Evolutionary conservation across 306 rosid species (phyloP).

Genomic region (Prunus davidiana): DNA sequence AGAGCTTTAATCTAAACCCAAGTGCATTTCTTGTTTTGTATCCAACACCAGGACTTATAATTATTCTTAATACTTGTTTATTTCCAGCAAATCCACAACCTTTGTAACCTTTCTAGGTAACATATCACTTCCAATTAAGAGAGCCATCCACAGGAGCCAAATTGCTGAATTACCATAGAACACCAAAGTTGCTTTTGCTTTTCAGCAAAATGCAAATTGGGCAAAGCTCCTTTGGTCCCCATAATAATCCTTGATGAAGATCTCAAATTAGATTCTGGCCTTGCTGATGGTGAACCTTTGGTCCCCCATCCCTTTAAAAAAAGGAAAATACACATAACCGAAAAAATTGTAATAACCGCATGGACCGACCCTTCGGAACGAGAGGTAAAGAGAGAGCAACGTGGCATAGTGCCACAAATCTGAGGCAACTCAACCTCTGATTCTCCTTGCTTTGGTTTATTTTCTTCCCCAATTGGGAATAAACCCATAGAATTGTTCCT

Average conservation of each 20-base stretch:
- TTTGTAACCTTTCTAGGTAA: not conserved
- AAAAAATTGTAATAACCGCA: not conserved
- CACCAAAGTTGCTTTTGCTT: not conserved
- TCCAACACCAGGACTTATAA: too few relatives aligned
- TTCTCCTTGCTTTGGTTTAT: not conserved
- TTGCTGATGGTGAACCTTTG: not conserved
- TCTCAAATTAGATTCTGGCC: not conserved
- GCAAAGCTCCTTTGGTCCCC: constrained; percentile 2
- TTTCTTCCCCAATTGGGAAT: not conserved
- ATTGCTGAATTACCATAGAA: not conserved
- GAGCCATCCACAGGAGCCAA: not conserved
- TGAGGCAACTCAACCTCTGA: not conserved
- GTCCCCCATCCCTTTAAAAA: not conserved
- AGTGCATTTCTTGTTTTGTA: too few relatives aligned
- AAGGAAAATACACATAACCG: not conserved
- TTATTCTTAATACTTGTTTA: too few relatives aligned
- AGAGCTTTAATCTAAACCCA: too few relatives aligned
- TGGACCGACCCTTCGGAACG: not conserved
- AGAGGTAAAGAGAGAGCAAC: not conserved
- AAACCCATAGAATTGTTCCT: constrained; percentile 1
- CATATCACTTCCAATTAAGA: not conserved
- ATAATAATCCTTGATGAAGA: not conserved
- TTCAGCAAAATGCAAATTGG: not conserved
- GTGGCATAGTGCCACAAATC: not conserved
- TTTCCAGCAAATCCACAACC: not conserved